Percentiles rank a stretch among this genome's conserved stretches.
These are phyloP conservation scores for Helianthus tuberosus DNA, from an alignment of 129 eudicot genomes.

Conservation along the genomic window DNA sequence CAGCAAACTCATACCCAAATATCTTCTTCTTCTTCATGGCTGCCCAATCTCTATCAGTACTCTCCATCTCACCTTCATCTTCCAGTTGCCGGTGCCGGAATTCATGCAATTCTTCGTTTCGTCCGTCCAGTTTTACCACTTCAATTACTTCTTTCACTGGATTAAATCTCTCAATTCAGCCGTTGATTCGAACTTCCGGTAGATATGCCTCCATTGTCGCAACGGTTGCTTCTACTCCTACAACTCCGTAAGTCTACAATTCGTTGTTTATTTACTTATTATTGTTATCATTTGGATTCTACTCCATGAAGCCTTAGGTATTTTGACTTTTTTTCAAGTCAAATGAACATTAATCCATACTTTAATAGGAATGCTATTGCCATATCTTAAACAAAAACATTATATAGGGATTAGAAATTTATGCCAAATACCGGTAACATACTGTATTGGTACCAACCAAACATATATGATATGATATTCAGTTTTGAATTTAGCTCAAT, in stretches of 20 bases:
- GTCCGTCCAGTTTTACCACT: conserved; percentile 15
- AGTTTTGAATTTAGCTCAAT: no score
- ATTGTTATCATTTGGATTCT: background rate
- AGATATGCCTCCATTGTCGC: conserved; percentile 51
- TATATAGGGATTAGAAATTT: background rate
- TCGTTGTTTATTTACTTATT: no score
- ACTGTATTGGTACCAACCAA: no score
- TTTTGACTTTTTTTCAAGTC: background rate
- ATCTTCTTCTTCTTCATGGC: conserved; percentile 49
- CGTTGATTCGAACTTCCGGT: conserved; percentile 26
- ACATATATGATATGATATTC: no score
- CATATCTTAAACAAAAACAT: background rate
- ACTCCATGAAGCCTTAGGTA: no score
- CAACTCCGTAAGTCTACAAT: conserved; percentile 51
- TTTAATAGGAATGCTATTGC: background rate
- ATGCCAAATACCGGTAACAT: no score
- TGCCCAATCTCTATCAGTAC: conserved; percentile 44
- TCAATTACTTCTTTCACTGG: conserved; percentile 41
- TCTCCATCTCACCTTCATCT: conserved; percentile 41
- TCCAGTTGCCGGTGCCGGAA: conserved; percentile 19
- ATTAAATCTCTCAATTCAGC: conserved; percentile 41
- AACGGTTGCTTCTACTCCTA: conserved; percentile 54
- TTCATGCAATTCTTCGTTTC: conserved; percentile 12
- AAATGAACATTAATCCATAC: background rate
- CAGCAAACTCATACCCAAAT: no score